Evolutionary conservation across 2,329 filamentous ascomycete species (phyloP), one percentile per base, ranked within the genome.

Genomic region (Lecanicillium sp.): DNA sequence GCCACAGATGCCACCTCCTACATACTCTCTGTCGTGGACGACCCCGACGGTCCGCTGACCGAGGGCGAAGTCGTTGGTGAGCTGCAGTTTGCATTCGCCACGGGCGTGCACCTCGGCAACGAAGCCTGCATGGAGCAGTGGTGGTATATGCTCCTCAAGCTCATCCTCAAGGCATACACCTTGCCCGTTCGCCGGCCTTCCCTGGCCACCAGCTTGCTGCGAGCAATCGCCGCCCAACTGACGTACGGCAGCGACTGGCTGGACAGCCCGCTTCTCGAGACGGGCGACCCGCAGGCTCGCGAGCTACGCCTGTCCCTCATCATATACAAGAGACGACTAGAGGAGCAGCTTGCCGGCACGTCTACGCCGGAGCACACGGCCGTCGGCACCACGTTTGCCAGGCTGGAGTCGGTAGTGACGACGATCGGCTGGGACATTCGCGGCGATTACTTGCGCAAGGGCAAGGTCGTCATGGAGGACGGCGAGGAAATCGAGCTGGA

Each of bases 121-220:
- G 59, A 72, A 30, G 64, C 72, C 8, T 81, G 77, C 46, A 60
- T 79, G 31, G 73, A 78, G 44, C 76, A 81, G 44, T 81, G 77
- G 77, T 74, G 69, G 62, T 66, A 77, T 48, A 65, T 77, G 44
- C 54, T 71, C 4, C 62, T 72, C 29, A 66, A 62, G 34, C 51
- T 78, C 25, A 49, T 77, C 10, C 64, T 81, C 33, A 66, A 68
- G 18, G 68, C 73, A 2, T 67, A 69, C 49, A 46, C 49, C 9
- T 66, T 81, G 2, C 57, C 64, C 1, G 42, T 58, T 17, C 49
- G 53, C 4, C 58, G 59, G 2, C 74, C 76, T 0, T 39, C 44
- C 1, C 64, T 81, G 22, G 64, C 64, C 10, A 56, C 56, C 3
- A 51, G 54, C n/a, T 59, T 80, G 22, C 56, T 80, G 11, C 61